Base-by-base conservation (phyloP, 2,329 filamentous ascomycete species). In the Coleophoma eucalyptorum region DNA sequence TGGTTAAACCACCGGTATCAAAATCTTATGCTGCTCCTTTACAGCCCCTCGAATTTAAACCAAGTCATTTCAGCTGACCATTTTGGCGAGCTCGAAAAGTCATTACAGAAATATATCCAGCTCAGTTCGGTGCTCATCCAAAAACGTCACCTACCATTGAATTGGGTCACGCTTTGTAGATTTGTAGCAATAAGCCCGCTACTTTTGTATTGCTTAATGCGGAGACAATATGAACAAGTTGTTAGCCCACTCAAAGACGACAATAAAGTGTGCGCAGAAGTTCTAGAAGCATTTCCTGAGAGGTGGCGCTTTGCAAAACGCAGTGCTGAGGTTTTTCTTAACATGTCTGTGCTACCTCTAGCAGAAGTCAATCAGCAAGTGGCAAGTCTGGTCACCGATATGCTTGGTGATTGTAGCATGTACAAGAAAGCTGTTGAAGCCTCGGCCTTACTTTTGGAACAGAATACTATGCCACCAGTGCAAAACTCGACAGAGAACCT, bases 41-140 rank as follows among this genome's bases (percentile, higher is more conserved):
- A 75, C 58, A 74, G 69, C 42, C 73, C 69, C 0, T 72, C 64
- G 7, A 68, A 67, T 47, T 70, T 72, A 58, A 73, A 71, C 58
- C 64, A 66, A 12, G 62, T 61, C 6, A 59, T 63, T 20, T 58
- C 62, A 7, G 55, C 62, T 16, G 61, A 69, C 3, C 62, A 65
- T 5, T 57, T 59, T 2, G 50, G 57, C 13, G 70, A 73, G 50
- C 60, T 73, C 18, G 60, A 72, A 6, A 63, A 64, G 15, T 68
- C 72, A 51, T 66, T 67, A 3, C 71, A 69, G 38, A 72, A 73
- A 46, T 71, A 74, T 46, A 60, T 75, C 2, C 70, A 75, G 50
- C 67, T 68, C 5, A 73, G 67, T 13, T 66, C 69, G 5, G 67
- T 68, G 4, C 64, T 73, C 1, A 66, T 72, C 31, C 68, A 73